phyloP scores from a whole-genome alignment of 2,329 filamentous ascomycete species.

The Ceratocystis alfenasii region DNA sequence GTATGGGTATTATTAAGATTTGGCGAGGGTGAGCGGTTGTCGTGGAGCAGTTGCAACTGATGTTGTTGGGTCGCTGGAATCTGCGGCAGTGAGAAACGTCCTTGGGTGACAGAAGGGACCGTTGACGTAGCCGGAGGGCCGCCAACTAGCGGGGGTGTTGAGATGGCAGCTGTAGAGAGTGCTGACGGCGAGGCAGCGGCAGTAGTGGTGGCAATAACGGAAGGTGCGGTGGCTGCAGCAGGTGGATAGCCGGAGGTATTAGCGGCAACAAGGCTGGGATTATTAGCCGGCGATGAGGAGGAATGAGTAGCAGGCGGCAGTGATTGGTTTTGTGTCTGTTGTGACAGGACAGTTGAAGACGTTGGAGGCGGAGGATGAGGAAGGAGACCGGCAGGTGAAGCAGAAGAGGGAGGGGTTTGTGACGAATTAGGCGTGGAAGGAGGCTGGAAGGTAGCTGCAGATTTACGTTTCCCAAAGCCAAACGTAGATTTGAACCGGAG shows the following conservation, averaged over 20 bases:
- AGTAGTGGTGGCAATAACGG: constrained; percentile 20
- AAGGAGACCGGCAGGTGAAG: constrained; percentile 10
- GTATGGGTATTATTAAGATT: constrained; percentile 36
- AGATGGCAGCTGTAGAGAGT: constrained; percentile 1
- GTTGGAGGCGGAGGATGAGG: background rate
- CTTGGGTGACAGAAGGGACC: constrained; percentile 6
- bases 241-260: constrained; percentile 28
- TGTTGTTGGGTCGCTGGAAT: constrained; percentile 12
- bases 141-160: constrained; percentile 11
- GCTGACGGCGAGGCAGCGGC: constrained; percentile 1
- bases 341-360: background rate
- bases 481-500: constrained; percentile 66
- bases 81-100: constrained; percentile 16
- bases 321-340: background rate
- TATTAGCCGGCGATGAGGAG: constrained; percentile 8
- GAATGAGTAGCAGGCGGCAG: background rate
- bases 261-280: constrained; percentile 27
- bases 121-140: background rate
- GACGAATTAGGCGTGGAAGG: constrained; percentile 16
- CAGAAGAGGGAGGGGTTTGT: constrained; percentile 18
- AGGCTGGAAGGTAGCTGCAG: constrained; percentile 38
- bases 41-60: constrained; percentile 17
- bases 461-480: constrained; percentile 72
- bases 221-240: background rate
- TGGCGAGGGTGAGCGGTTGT: constrained; percentile 22